These are phyloP conservation scores for Ulota crispa DNA, from an alignment of 225 moss, liverwort and hornwort species.

Conservation along the genomic window DNA sequence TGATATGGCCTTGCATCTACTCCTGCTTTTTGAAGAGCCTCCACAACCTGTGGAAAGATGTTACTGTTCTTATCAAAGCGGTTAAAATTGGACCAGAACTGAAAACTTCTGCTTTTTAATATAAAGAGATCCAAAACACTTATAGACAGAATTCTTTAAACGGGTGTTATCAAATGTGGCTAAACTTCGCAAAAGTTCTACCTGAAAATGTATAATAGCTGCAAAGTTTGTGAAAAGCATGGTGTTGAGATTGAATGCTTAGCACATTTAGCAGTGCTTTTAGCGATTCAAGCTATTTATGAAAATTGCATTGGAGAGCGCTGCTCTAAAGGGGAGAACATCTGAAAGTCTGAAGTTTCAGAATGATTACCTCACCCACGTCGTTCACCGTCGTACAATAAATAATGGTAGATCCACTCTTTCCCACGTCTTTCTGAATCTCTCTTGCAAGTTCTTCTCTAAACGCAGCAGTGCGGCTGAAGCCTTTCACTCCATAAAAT, in stretches of 20 bases:
- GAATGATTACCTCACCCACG: constrained; percentile 76
- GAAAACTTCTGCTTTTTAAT: background rate
- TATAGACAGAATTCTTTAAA: background rate
- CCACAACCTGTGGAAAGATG: constrained; percentile 55
- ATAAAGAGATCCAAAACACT: background rate
- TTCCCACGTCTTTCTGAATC: constrained; percentile 67
- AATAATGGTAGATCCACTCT: constrained; percentile 86
- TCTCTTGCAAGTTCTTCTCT: constrained; percentile 77
- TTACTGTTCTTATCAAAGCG: background rate
- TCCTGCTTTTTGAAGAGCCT: constrained; percentile 68
- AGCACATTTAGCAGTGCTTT: too few relatives aligned
- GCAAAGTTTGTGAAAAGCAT: too few relatives aligned
- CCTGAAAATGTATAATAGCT: too few relatives aligned
- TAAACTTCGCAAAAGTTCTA: too few relatives aligned
- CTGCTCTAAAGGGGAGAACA: background rate
- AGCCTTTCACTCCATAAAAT: constrained; percentile 78
- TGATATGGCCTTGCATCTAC: constrained; percentile 88
- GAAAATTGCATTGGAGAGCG: too few relatives aligned
- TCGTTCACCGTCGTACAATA: constrained; percentile 93
- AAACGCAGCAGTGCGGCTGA: constrained; percentile 69
- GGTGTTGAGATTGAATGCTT: too few relatives aligned
- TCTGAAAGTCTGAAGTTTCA: background rate
- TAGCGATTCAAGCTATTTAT: too few relatives aligned
- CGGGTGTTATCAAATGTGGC: too few relatives aligned
- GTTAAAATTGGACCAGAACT: background rate